Evolutionary conservation across 345 rosid species (phyloP).

Genomic region (Citropsis articulata): DNA sequence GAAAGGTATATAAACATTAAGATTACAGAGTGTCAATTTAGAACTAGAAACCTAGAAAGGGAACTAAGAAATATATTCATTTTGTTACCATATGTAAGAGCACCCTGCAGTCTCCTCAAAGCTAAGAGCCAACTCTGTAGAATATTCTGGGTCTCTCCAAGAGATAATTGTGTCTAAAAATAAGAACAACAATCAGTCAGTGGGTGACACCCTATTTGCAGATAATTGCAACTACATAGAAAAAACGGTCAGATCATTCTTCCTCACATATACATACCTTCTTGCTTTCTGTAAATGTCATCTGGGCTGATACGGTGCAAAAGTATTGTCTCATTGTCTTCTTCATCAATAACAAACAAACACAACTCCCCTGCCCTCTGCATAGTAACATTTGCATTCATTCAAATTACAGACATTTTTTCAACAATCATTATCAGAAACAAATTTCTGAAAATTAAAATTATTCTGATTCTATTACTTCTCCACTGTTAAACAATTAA

Average conservation of each 20-base stretch:
- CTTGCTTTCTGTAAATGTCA: conserved; percentile 82
- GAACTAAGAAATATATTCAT: conserved; percentile 9
- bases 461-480: background rate
- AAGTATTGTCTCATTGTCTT: conserved; percentile 77
- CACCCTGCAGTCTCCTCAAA: conserved; percentile 96
- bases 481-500: background rate
- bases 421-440: background rate
- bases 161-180: conserved; percentile 87
- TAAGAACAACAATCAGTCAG: background rate
- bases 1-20: background rate
- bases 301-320: conserved; percentile 76
- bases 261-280: conserved; percentile 51
- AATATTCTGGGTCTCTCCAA: conserved; percentile 92
- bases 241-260: background rate
- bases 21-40: background rate
- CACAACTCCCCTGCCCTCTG: conserved; percentile 82
- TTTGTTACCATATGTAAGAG: conserved; percentile 73
- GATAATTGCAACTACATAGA: background rate
- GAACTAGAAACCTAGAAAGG: conserved; percentile 5
- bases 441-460: background rate
- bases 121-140: conserved; percentile 92
- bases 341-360: conserved; percentile 79
- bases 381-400: conserved; percentile 24
- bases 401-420: conserved; percentile 19
- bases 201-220: background rate